A percentile compares a stretch with the other conserved stretches of the same genome.
Evolutionary conservation across 1,284 basidiomycete genomes (phyloP).

Genomic region (Phylloboletellus chloephorus): DNA sequence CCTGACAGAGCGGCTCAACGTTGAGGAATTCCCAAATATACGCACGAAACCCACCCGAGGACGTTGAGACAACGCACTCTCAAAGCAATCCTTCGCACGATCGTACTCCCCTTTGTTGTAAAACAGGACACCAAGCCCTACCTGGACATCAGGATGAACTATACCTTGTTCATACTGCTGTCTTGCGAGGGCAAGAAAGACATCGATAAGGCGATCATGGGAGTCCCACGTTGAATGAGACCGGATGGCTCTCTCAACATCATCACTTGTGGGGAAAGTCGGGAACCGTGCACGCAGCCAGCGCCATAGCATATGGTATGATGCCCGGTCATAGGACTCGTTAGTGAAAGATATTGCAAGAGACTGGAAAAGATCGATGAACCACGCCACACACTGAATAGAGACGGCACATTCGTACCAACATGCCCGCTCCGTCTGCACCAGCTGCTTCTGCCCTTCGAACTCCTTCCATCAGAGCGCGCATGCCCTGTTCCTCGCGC

Average conservation of each 20-base stretch:
- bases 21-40: conserved; percentile 6
- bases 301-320: conserved; percentile 82
- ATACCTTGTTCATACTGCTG: conserved; percentile 64
- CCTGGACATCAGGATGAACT: conserved; percentile 91
- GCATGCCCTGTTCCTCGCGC: conserved; percentile 75
- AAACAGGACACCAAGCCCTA: conserved; percentile 89
- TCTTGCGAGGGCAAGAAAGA: conserved; percentile 83
- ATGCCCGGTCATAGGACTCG: conserved; percentile 86
- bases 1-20: conserved; percentile 41
- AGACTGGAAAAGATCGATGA: conserved; percentile 48
- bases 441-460: conserved; percentile 56
- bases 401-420: conserved; percentile 47
- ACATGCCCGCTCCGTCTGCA: conserved; percentile 72
- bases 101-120: conserved; percentile 82
- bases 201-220: conserved; percentile 76
- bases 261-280: conserved; percentile 50
- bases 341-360: conserved; percentile 97
- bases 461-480: conserved; percentile 68
- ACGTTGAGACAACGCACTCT: conserved; percentile 71
- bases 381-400: background rate
- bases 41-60: conserved; percentile 49
- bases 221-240: conserved; percentile 79
- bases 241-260: conserved; percentile 50
- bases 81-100: conserved; percentile 87
- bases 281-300: conserved; percentile 85